phyloP scores from a whole-genome alignment of 805 yeast genomes.

The Tetrapisispora taiwanensis region DNA sequence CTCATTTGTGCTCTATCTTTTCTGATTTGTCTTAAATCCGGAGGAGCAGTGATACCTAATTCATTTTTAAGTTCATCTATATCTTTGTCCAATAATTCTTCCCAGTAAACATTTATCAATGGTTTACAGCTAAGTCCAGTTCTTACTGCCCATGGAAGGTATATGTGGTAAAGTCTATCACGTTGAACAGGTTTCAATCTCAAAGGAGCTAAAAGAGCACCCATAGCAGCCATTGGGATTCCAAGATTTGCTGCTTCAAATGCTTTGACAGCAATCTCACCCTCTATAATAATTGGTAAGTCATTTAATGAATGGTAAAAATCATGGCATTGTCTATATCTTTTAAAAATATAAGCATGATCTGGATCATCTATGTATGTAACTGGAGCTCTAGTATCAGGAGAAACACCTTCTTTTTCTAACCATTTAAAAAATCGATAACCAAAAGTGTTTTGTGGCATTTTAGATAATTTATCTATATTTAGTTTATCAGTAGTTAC shows the following conservation, averaged over 20 bases:
- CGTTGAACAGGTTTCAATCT: constrained; percentile 57
- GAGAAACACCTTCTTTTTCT: constrained; percentile 77
- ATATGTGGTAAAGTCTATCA: constrained; percentile 52
- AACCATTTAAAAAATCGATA: constrained; percentile 73
- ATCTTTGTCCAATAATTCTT: constrained; percentile 61
- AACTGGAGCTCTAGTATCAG: constrained; percentile 87
- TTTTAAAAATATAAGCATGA: constrained; percentile 81
- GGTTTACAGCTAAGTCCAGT: constrained; percentile 68
- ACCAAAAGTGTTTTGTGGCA: constrained; percentile 69
- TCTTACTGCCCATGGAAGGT: constrained; percentile 78
- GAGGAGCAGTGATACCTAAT: constrained; percentile 67
- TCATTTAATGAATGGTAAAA: constrained; percentile 90
- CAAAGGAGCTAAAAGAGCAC: constrained; percentile 82
- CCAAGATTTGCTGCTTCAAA: constrained; percentile 88
- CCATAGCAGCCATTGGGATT: constrained; percentile 91
- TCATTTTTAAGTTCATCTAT: constrained; percentile 60
- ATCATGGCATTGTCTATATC: constrained; percentile 95
- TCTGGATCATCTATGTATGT: constrained; percentile 82
- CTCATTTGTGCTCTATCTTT: constrained; percentile 23
- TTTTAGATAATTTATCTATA: constrained; percentile 44
- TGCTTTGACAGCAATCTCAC: constrained; percentile 90
- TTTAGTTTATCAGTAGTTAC: constrained; percentile 66
- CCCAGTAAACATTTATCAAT: constrained; percentile 88
- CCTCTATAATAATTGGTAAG: constrained; percentile 83
- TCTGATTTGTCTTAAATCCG: constrained; percentile 63